Evolutionary conservation across 805 yeast genomes (phyloP), one percentile per base, ranked within the genome.

Genomic region (Teunomyces gatunensis): DNA sequence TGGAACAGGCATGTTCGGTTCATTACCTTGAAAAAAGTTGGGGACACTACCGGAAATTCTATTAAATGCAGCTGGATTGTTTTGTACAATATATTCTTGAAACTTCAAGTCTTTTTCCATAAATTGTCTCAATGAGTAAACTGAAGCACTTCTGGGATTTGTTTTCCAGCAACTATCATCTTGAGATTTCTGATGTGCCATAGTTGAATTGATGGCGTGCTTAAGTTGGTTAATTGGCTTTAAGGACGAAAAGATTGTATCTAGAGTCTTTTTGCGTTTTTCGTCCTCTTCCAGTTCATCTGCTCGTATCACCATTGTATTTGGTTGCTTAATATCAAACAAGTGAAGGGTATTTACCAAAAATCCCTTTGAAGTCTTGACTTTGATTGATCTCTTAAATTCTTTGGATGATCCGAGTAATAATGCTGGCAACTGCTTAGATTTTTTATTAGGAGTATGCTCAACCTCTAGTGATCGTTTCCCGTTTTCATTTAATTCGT

Each of bases 121-220:
- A 56, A 79, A 83, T 54, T 83, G 85, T 30, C 77, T 69, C 49
- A 85, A 63, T 27, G 77, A 78, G 64, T 80, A 81, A 5, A 77
- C 54, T 0, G 85, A 75, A 0, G 85, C 75, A 39, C 67, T 64
- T 47, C 73, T 75, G 52, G 45, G 54, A 12, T 39, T 45, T 11
- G 49, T 45, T 13, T 54, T 59, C 13, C 46, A 47, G 4, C 52
- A 39, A 2, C 50, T 28, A 1, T 55, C 49, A 29, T 60, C 64
- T 39, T 56, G 55, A 3, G 53, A 44, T 6, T 30, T 32, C 18
- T 28, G 46, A 15, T 42, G 39, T 15, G 29, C 23, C 21, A 44
- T 27, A 20, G 21, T n/a, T 17, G 21, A 13, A 3, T 39, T 34
- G 15, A 52, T 29, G n/a, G 50, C 48, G 17, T 50, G 50, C 36